Percentiles rank a stretch among this genome's conserved stretches.
Evolutionary conservation across 2,329 filamentous ascomycete species (phyloP).

Genomic region (Beauveria rudraprayagi): DNA sequence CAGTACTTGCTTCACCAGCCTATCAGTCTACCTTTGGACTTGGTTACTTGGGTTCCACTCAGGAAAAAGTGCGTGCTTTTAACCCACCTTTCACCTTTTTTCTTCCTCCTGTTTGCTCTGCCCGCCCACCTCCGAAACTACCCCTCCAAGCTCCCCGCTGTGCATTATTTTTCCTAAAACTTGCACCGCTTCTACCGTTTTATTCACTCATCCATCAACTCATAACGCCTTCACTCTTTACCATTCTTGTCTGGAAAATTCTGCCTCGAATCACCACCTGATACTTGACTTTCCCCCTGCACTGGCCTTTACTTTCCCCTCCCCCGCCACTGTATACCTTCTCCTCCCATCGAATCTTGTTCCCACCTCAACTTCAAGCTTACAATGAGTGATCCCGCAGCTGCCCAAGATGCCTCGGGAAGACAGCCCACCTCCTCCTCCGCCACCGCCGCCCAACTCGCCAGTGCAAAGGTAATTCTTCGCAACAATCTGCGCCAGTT

Average conservation of each 20-base stretch:
- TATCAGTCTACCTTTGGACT: background rate
- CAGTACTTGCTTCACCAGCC: background rate
- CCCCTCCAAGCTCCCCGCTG: conserved; percentile 1
- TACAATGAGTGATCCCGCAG: conserved; percentile 23
- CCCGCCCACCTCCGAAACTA: background rate
- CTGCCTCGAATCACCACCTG: conserved; percentile 6
- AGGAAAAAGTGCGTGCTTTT: conserved; percentile 9
- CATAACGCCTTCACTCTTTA: background rate
- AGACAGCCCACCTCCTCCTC: conserved; percentile 54
- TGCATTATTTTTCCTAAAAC: background rate
- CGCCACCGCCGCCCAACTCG: conserved; percentile 56
- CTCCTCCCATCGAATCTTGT: background rate
- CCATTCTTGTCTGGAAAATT: background rate
- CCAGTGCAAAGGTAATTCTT: conserved; percentile 64
- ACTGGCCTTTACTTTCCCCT: background rate
- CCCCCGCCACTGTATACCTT: background rate
- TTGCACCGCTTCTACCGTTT: background rate
- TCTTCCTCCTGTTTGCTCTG: background rate
- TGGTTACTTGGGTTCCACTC: background rate
- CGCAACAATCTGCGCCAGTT: conserved; percentile 70
- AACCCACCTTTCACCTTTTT: background rate
- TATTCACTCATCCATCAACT: conserved; percentile 9
- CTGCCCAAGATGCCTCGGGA: conserved; percentile 51
- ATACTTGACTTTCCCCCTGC: background rate
- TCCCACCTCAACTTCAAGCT: background rate